phyloP scores from a whole-genome alignment of 1,139 yeast species.

The Blastobotrys persicus region DNA sequence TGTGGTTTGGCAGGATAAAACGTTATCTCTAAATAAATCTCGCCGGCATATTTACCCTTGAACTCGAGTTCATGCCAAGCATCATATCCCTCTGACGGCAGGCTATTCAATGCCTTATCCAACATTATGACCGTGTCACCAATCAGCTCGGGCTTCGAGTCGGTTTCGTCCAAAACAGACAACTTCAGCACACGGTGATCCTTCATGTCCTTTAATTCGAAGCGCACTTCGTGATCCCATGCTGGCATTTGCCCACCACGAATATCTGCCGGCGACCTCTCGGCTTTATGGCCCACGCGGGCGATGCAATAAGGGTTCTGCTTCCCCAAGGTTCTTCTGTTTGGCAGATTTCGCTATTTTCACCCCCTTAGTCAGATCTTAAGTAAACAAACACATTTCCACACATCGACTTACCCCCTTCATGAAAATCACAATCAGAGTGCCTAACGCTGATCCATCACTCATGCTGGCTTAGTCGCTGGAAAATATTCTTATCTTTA shows the following conservation, averaged over 20 bases:
- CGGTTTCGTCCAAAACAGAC: slow-evolving; percentile 83
- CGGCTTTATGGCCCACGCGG: slow-evolving; percentile 76
- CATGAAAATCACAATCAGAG: slow-evolving; percentile 39
- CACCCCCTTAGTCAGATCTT: slow-evolving; percentile 2
- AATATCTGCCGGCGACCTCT: slow-evolving; percentile 66
- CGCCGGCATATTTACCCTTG: slow-evolving; percentile 81
- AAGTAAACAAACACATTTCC: slow-evolving; percentile 2
- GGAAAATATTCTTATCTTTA: not conserved
- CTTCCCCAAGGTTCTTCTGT: slow-evolving; percentile 76
- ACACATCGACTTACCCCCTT: slow-evolving; percentile 35
- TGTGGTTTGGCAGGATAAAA: slow-evolving; percentile 57
- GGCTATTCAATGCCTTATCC: slow-evolving; percentile 58
- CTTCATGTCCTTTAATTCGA: slow-evolving; percentile 50
- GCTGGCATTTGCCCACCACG: slow-evolving; percentile 91
- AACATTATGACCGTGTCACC: slow-evolving; percentile 82
- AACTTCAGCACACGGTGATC: slow-evolving; percentile 57
- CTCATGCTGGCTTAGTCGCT: slow-evolving; percentile 2
- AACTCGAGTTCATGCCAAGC: slow-evolving; percentile 74
- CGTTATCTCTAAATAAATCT: slow-evolving; percentile 85
- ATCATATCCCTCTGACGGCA: slow-evolving; percentile 76
- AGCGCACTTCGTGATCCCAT: slow-evolving; percentile 79
- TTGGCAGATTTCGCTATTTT: slow-evolving; percentile 59
- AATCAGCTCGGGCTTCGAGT: slow-evolving; percentile 79
- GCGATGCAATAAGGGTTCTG: slow-evolving; percentile 85
- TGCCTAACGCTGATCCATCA: slow-evolving; percentile 30